Percentiles rank a stretch among this genome's conserved stretches.
phyloP scores from a whole-genome alignment of 208 protist species.

The Vickermania ingenoplastis region DNA sequence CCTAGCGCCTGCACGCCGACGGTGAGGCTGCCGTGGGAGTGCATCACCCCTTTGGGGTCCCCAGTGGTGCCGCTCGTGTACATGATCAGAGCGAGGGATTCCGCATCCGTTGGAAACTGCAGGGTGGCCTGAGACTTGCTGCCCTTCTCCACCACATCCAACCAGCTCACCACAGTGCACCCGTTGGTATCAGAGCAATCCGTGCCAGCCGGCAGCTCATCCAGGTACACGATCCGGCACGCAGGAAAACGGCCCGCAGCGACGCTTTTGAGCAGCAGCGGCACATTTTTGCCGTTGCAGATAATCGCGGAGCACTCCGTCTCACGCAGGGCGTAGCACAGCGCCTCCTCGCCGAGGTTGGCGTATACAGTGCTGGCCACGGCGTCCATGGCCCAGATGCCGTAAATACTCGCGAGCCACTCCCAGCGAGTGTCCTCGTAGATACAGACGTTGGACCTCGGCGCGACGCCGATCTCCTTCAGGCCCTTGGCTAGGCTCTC shows the following conservation, averaged over 20 bases:
- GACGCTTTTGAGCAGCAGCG: conserved; percentile 13
- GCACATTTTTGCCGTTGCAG: conserved; percentile 15
- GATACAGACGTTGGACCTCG: conserved; percentile 17
- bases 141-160: conserved; percentile 23
- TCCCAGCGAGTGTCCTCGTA: conserved; percentile 39
- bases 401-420: conserved; percentile 30
- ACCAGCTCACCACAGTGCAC: background rate
- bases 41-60: conserved; percentile 59
- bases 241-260: conserved; percentile 4
- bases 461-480: conserved; percentile 14
- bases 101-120: conserved; percentile 10
- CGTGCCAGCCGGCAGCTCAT: conserved; percentile 1
- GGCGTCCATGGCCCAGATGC: conserved; percentile 24
- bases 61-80: conserved; percentile 69
- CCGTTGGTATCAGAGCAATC: background rate
- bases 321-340: conserved; percentile 18
- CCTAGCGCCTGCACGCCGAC: conserved; percentile 10
- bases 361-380: conserved; percentile 21
- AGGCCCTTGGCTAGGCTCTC: conserved; percentile 19
- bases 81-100: conserved; percentile 34
- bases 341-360: conserved; percentile 19
- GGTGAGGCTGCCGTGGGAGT: conserved; percentile 26
- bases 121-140: background rate
- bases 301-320: conserved; percentile 13
- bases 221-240: conserved; percentile 13